These are phyloP conservation scores for Lachancea sp. DNA, from an alignment of 805 yeast genomes.

Conservation along the genomic window DNA sequence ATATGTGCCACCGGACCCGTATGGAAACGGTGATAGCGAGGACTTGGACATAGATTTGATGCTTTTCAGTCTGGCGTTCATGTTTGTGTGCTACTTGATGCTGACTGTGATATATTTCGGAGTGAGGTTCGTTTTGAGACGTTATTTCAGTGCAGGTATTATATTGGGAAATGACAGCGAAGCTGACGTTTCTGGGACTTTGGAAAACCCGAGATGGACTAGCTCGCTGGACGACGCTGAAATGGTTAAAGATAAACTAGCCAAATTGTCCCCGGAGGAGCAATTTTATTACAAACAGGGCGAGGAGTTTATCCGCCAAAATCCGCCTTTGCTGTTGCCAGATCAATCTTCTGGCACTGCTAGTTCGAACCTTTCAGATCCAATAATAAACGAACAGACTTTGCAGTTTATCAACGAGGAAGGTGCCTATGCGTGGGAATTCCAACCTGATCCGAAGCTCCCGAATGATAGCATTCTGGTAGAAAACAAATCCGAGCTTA, in stretches of 20 bases:
- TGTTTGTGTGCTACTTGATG: conserved; percentile 13
- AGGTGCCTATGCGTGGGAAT: conserved; percentile 88
- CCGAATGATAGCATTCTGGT: conserved; percentile 54
- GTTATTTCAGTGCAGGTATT: conserved; percentile 10
- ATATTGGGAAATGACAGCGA: conserved; percentile 7
- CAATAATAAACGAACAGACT: conserved; percentile 32
- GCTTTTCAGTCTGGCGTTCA: conserved; percentile 21
- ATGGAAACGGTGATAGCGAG: conserved; percentile 11
- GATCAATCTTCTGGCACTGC: conserved; percentile 18
- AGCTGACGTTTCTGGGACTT: neutral
- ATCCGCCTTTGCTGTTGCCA: conserved; percentile 41
- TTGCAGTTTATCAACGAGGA: conserved; percentile 66
- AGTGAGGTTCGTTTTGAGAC: conserved; percentile 10
- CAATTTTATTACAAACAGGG: conserved; percentile 37
- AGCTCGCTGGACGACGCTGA: conserved; percentile 62
- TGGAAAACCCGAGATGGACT: conserved; percentile 34
- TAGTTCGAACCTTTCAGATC: conserved; percentile 20
- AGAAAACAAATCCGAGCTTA: conserved; percentile 56
- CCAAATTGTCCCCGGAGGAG: conserved; percentile 44
- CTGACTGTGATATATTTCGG: conserved; percentile 11
- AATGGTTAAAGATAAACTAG: conserved; percentile 52
- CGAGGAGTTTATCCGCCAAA: conserved; percentile 32
- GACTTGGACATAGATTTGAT: conserved; percentile 23
- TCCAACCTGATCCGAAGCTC: conserved; percentile 48
- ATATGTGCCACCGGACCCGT: conserved; percentile 3